Evolutionary conservation across 2,329 filamentous ascomycete genomes (phyloP).

Genomic region (Drechslerella stenobrocha): DNA sequence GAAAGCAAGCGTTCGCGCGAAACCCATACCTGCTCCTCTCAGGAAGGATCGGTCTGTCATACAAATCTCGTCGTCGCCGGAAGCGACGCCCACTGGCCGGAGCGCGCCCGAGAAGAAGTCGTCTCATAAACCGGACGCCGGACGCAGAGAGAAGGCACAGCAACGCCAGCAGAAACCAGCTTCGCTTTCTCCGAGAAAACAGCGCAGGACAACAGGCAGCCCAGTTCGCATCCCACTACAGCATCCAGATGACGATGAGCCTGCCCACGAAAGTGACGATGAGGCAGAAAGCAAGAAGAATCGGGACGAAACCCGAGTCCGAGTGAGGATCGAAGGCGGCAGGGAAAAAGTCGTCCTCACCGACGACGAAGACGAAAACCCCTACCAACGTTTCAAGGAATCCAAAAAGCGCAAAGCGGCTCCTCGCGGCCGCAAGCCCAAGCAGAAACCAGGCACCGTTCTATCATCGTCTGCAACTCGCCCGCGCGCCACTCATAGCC

Average conservation of each 20-base stretch:
- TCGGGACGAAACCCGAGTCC: conserved; percentile 18
- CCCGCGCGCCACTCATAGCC: conserved; percentile 33
- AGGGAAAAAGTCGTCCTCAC: conserved; percentile 52
- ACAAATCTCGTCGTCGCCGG: conserved; percentile 31
- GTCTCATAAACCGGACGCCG: too few species aligned
- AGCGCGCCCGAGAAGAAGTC: too few species aligned
- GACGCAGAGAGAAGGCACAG: too few species aligned
- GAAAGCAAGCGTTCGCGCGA: not conserved
- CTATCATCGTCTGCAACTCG: conserved; percentile 6
- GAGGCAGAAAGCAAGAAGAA: conserved; percentile 12
- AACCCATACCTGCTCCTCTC: not conserved
- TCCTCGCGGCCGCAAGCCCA: conserved; percentile 51
- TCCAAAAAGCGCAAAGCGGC: conserved; percentile 62
- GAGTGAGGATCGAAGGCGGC: conserved; percentile 19
- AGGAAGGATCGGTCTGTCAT: conserved; percentile 41
- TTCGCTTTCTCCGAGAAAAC: conserved; percentile 10
- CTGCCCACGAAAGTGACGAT: conserved; percentile 7
- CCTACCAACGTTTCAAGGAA: conserved; percentile 61
- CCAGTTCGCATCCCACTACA: not conserved
- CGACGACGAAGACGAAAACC: conserved; percentile 64
- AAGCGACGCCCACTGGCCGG: conserved; percentile 13
- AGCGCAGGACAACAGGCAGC: conserved; percentile 12
- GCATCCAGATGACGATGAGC: not conserved
- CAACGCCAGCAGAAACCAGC: not conserved
- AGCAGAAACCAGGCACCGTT: conserved; percentile 47